A percentile compares a stretch with the other conserved stretches of the same genome.
Conservation (phyloP, 805 yeast genomes). For the Tetrapisispora fleetii region DNA sequence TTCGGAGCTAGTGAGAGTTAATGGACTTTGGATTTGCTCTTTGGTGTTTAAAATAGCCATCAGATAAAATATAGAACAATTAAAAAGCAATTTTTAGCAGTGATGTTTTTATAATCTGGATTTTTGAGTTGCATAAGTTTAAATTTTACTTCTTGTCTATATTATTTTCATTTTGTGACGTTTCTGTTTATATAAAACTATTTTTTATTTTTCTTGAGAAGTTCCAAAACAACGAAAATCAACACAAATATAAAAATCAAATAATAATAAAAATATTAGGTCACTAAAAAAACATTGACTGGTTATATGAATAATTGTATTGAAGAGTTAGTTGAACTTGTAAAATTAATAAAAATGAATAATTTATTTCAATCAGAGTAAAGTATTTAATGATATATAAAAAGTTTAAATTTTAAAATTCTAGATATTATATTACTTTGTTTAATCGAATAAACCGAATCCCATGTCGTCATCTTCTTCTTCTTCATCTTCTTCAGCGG, state of each 20-base stretch:
- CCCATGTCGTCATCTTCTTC: slow-evolving; percentile 82
- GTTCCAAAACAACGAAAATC: too few relatives aligned
- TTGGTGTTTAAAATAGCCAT: neutral
- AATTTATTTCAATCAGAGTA: slow-evolving; percentile 1
- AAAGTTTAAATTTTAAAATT: neutral
- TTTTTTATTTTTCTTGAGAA: neutral
- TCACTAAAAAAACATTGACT: neutral
- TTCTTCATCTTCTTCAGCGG: slow-evolving; percentile 62
- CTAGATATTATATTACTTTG: slow-evolving; percentile 1
- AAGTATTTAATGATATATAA: neutral
- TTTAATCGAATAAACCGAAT: slow-evolving; percentile 96
- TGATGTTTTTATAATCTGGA: neutral
- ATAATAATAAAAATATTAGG: neutral
- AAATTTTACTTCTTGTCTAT: neutral
- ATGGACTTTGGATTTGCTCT: neutral
- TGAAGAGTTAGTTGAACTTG: neutral
- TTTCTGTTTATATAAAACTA: neutral
- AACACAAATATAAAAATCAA: neutral
- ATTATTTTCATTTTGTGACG: neutral
- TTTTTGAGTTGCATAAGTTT: too few relatives aligned
- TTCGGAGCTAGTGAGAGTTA: slow-evolving; percentile 1
- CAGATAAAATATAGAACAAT: neutral
- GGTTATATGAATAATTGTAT: neutral
- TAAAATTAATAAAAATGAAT: neutral
- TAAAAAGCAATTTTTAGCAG: neutral